Conservation (phyloP, 768 basidiomycete genomes). For the Amanita fuliginea region DNA sequence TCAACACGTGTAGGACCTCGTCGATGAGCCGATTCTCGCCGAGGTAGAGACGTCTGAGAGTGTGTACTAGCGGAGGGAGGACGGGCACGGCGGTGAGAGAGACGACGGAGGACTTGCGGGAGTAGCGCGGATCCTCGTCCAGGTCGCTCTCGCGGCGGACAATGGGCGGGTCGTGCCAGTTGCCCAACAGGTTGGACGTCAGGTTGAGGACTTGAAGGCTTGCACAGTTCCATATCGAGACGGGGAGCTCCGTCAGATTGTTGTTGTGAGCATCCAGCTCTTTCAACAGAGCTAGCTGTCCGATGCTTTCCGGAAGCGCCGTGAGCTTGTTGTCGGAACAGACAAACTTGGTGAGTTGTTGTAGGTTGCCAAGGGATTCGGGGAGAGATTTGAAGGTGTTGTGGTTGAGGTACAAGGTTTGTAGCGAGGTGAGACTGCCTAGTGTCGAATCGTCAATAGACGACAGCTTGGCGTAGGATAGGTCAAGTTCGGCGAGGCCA, state of each 20-base stretch:
- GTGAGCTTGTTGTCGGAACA: slow-evolving; percentile 89
- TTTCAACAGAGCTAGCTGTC: slow-evolving; percentile 62
- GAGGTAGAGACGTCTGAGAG: slow-evolving; percentile 71
- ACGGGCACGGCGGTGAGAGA: slow-evolving; percentile 20
- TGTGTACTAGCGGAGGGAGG: slow-evolving; percentile 52
- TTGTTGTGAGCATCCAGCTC: slow-evolving; percentile 87
- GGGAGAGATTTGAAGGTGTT: slow-evolving; percentile 82
- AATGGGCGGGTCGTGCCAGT: slow-evolving; percentile 58
- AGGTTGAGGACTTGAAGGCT: slow-evolving; percentile 67
- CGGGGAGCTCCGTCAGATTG: slow-evolving; percentile 66
- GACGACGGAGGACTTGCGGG: slow-evolving; percentile 6
- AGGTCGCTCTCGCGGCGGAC: slow-evolving; percentile 9
- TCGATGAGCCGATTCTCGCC: slow-evolving; percentile 85
- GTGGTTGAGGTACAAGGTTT: slow-evolving; percentile 66
- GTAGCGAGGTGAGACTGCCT: slow-evolving; percentile 61
- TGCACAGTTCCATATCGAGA: slow-evolving; percentile 74
- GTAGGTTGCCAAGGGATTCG: slow-evolving; percentile 69
- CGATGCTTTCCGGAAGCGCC: slow-evolving; percentile 65
- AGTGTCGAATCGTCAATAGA: slow-evolving; percentile 68
- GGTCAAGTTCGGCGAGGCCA: slow-evolving; percentile 63
- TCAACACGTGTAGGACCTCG: slow-evolving; percentile 65
- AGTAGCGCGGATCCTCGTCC: not conserved
- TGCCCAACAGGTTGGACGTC: slow-evolving; percentile 75
- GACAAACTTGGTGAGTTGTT: slow-evolving; percentile 58
- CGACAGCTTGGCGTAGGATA: slow-evolving; percentile 83